Evolutionary conservation across 2,329 filamentous ascomycete genomes (phyloP).

Genomic region (Penicillium polonicum): DNA sequence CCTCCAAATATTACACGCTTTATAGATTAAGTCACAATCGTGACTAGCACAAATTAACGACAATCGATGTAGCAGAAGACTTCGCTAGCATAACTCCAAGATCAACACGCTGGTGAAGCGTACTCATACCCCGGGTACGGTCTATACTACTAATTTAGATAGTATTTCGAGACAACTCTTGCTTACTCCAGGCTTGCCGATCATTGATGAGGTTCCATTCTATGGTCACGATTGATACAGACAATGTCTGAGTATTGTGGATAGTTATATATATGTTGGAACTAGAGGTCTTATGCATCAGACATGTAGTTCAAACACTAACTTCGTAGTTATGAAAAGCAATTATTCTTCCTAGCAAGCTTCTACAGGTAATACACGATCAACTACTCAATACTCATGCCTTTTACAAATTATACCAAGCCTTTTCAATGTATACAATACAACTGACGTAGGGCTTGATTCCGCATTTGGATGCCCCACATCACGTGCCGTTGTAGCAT

Average conservation of each 20-base stretch:
- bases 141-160: not conserved
- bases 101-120: no score
- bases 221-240: not conserved
- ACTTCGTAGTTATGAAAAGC: not conserved
- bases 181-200: not conserved
- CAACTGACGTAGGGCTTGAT: slow-evolving; percentile 13
- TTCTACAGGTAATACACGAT: not conserved
- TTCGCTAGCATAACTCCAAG: no score
- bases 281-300: not conserved
- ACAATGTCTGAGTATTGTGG: not conserved
- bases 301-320: not conserved
- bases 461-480: slow-evolving; percentile 23
- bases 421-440: not conserved
- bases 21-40: not conserved
- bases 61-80: no score
- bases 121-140: not conserved
- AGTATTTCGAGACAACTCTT: not conserved
- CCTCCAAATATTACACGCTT: not conserved
- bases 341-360: no score
- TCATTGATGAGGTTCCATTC: not conserved
- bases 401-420: not conserved
- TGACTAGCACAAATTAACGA: no score
- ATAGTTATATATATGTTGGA: not conserved
- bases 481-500: slow-evolving; percentile 22
- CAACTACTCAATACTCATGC: not conserved